Conservation (phyloP, 2,329 filamentous ascomycete species). For the Colletotrichum australisinense region DNA sequence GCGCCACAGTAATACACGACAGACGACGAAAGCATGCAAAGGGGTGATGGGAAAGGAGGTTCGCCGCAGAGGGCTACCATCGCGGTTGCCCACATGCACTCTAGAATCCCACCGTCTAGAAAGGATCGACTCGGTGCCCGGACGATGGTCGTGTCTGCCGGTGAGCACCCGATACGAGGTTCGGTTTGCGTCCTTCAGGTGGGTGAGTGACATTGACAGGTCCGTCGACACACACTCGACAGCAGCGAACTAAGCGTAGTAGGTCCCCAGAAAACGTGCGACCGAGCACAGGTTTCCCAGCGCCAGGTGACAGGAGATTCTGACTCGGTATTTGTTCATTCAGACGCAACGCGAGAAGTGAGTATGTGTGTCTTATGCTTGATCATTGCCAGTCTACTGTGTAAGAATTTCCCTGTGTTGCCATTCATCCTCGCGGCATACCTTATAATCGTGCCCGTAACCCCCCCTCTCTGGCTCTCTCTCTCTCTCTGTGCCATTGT, state of each 20-base stretch:
- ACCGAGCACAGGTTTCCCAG: not conserved
- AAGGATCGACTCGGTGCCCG: not conserved
- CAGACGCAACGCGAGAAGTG: not conserved
- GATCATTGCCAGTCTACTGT: conserved; percentile 19
- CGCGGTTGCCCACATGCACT: not conserved
- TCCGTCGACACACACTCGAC: not conserved
- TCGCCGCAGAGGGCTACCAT: not conserved
- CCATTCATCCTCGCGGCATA: not conserved
- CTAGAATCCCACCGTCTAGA: not conserved
- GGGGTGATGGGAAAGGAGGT: not conserved
- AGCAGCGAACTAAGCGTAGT: too few species aligned
- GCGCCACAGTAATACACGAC: not conserved
- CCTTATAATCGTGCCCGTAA: not conserved
- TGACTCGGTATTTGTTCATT: conserved; percentile 16
- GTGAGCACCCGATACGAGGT: conserved; percentile 15
- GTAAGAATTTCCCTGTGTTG: not conserved
- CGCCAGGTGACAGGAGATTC: not conserved
- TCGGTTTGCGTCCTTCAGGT: conserved; percentile 5
- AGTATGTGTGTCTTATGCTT: not conserved
- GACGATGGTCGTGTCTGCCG: not conserved
- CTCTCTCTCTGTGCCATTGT: not conserved
- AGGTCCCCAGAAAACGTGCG: not conserved
- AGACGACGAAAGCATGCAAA: not conserved
- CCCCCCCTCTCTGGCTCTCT: not conserved
- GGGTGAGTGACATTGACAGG: conserved; percentile 16